Percentiles rank a stretch among this genome's conserved stretches.
phyloP scores from a whole-genome alignment of 2,329 filamentous ascomycete species.

The Trichoderma afroharzianum region DNA sequence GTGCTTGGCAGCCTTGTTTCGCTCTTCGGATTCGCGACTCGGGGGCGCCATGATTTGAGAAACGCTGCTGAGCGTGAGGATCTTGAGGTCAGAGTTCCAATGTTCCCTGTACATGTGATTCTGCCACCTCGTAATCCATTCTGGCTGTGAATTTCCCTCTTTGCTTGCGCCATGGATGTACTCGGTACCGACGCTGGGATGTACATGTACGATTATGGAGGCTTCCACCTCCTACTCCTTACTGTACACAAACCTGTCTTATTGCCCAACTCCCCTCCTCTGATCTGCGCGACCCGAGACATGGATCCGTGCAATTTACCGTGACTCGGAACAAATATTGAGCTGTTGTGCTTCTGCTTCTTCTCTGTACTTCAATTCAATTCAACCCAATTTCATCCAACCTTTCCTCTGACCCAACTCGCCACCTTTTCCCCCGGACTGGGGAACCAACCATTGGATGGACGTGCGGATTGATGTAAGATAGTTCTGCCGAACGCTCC shows the following conservation, averaged over 20 bases:
- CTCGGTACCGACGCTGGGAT: background rate
- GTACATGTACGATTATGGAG: background rate
- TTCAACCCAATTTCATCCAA: background rate
- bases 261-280: background rate
- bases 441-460: background rate
- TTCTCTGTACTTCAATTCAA: background rate
- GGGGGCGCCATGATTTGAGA: background rate
- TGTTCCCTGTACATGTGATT: background rate
- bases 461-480: background rate
- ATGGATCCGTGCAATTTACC: background rate
- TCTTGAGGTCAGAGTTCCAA: background rate
- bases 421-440: background rate
- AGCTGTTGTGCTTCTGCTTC: background rate
- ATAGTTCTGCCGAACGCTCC: constrained; percentile 2
- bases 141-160: background rate
- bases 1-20: background rate
- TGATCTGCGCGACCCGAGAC: constrained; percentile 3
- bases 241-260: background rate
- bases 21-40: background rate
- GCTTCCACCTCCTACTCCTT: background rate
- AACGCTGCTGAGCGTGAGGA: background rate
- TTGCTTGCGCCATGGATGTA: background rate
- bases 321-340: background rate
- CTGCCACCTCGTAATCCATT: background rate
- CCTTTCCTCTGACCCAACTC: background rate